Base-by-base conservation (phyloP, 2,329 filamentous ascomycete species). In the Talaromyces sp. region DNA sequence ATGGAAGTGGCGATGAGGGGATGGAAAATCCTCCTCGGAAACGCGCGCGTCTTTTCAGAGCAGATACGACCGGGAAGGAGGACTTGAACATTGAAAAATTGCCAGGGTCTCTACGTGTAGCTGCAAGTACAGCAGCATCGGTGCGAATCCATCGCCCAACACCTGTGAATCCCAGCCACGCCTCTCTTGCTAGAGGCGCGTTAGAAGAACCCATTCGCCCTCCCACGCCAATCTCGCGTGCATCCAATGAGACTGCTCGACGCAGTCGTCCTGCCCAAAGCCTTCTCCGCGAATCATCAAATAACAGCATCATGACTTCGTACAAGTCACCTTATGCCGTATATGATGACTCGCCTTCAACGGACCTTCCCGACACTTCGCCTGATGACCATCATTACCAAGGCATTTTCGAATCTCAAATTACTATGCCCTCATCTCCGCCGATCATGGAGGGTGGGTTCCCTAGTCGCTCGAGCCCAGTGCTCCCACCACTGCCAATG, bases 71-170 rank as follows among this genome's bases (percentile, higher is more conserved):
- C n/a, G 87, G 88, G 57, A 89, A 86, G 67, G 85, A 73, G 83
- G 64, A 86, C 85, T 27, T 90, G 67, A 81, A 81, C 61, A 81
- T 97, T 68, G 90, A 89, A 57, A 83, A 85, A 44, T 87, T 87
- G 33, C 85, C 87, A 9, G 92, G 95, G 56, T 96, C 91, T 3
- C 81, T 98, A 30, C 86, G 93, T 56, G 92, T 96, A n/a, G 89
- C 91, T 63, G 94, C 94, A 54, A 96, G 92, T 72, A 96, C 91
- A 16, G 89, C 93, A 52, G 91, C 92, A 50, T 96, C 93, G 5
- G 83, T 98, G 62, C 89, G 94, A 51, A 89, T 88, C 55, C 90
- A 96, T 73, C 86, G 92, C 52, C 94, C 94, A 4, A 83, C 91
- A 4, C 76, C 79, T 6, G 66, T 80, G 30, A 79, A 79, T 60